Conservation (phyloP, 306 rosid species). For the Glycine tomentella region DNA sequence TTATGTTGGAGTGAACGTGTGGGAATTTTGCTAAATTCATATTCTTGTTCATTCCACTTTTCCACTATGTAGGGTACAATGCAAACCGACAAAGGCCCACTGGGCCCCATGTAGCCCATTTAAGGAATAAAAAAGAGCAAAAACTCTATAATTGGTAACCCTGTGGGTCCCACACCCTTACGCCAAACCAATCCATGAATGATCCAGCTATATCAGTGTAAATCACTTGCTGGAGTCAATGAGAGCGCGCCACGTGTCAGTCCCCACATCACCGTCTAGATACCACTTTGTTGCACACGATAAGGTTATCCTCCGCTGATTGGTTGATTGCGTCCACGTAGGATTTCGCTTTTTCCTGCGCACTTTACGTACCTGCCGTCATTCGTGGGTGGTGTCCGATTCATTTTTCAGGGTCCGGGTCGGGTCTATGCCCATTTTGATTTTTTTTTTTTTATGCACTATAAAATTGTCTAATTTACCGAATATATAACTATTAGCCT, state of each 20-base stretch:
- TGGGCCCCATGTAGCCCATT: conserved; percentile 34
- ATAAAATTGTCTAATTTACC: no score
- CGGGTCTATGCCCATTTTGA: background rate
- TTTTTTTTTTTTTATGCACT: no score
- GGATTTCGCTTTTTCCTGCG: conserved; percentile 37
- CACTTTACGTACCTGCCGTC: conserved; percentile 43
- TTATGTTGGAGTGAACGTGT: conserved; percentile 18
- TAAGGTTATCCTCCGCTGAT: conserved; percentile 65
- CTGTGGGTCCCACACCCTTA: conserved; percentile 35
- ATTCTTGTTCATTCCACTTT: background rate
- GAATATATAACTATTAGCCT: no score
- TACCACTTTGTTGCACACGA: conserved; percentile 46
- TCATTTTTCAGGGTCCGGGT: background rate
- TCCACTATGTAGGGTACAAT: conserved; percentile 40
- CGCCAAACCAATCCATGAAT: conserved; percentile 8
- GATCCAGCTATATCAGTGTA: conserved; percentile 10
- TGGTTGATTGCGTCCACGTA: conserved; percentile 54
- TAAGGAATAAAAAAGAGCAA: background rate
- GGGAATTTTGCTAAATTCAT: no score
- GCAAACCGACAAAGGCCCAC: conserved; percentile 43
- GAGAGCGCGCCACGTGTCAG: conserved; percentile 12
- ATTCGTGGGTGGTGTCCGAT: background rate
- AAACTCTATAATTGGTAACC: conserved; percentile 5
- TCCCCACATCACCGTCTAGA: background rate
- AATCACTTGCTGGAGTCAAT: background rate